Percentiles rank a stretch among this genome's conserved stretches.
Conservation (phyloP, 768 basidiomycete species). For the Boletus vermiculosoides region DNA sequence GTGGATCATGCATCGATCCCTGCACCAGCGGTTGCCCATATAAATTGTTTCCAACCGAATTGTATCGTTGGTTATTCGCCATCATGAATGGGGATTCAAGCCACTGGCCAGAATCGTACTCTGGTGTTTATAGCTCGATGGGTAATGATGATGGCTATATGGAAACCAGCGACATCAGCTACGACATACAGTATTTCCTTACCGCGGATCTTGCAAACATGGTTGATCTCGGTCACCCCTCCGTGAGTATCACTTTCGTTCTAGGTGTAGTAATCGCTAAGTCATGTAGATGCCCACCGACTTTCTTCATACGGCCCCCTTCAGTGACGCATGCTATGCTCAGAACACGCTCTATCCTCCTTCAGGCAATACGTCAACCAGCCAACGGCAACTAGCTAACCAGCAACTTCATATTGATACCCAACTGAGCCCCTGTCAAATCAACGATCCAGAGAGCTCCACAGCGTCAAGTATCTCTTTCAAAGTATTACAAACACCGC, state of each 20-base stretch:
- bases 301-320: not conserved
- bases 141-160: not conserved
- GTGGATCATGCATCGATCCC: conserved; percentile 6
- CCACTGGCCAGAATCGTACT: conserved; percentile 8
- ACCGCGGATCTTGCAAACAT: not conserved
- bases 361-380: not conserved
- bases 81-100: conserved; percentile 14
- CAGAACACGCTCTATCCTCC: not conserved
- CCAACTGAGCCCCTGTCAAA: conserved; percentile 3
- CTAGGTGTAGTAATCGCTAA: conserved; percentile 1
- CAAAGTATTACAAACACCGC: conserved; percentile 11
- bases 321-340: not conserved
- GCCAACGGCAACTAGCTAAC: conserved; percentile 7
- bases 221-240: not conserved
- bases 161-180: not conserved
- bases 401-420: conserved; percentile 24
- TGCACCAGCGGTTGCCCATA: conserved; percentile 6
- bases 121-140: not conserved
- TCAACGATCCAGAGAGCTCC: conserved; percentile 16
- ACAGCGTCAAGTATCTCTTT: conserved; percentile 16
- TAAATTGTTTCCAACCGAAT: conserved; percentile 3
- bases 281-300: conserved; percentile 3
- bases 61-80: not conserved
- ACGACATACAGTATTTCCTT: not conserved
- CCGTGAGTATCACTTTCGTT: conserved; percentile 14